These are phyloP conservation scores for Pholiota conissans DNA, from an alignment of 768 basidiomycete genomes.

Conservation along the genomic window DNA sequence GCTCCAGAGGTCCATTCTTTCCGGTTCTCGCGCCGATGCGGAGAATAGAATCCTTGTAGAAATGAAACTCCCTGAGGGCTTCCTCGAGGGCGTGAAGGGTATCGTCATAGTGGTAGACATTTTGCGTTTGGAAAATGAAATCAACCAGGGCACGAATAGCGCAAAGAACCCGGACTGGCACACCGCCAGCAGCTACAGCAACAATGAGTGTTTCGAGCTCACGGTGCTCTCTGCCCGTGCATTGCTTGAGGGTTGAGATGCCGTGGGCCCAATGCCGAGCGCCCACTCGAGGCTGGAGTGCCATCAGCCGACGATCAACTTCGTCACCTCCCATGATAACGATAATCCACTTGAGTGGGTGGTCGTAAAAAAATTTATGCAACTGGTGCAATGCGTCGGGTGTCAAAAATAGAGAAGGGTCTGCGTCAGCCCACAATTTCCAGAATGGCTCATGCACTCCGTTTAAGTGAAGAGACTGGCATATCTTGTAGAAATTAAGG, in stretches of 20 bases:
- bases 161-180: not conserved
- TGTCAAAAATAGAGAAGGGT: constrained; percentile 28
- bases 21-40: constrained; percentile 19
- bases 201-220: not conserved
- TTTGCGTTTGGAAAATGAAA: not conserved
- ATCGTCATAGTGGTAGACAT: not conserved
- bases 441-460: constrained; percentile 27
- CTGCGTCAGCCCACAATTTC: constrained; percentile 28
- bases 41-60: not conserved
- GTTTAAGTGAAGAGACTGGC: not conserved
- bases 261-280: not conserved
- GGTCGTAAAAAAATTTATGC: constrained; percentile 33
- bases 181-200: not conserved
- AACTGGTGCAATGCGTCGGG: constrained; percentile 34
- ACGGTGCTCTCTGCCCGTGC: not conserved
- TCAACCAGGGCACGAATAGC: not conserved
- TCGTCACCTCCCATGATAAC: constrained; percentile 23
- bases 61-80: not conserved
- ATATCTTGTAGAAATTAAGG: not conserved
- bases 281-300: constrained; percentile 23
- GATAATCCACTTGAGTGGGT: constrained; percentile 33
- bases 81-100: not conserved
- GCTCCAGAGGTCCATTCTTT: constrained; percentile 20
- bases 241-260: not conserved
- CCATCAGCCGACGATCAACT: constrained; percentile 29